phyloP scores from a whole-genome alignment of 805 yeast genomes.

The Ogataea paraovalis region DNA sequence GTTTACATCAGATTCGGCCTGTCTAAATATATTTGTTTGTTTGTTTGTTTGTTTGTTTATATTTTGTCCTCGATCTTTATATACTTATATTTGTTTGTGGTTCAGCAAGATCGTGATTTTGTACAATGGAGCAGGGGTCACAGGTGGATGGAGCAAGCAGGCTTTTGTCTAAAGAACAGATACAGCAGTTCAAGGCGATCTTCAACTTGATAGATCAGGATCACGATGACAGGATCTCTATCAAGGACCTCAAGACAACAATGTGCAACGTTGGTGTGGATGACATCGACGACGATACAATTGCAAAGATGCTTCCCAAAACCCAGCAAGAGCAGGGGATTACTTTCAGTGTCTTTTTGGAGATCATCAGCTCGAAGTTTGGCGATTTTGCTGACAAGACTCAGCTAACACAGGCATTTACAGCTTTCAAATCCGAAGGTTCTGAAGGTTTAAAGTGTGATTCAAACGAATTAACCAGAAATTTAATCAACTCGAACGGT shows the following conservation, averaged over 20 bases:
- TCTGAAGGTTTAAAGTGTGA: constrained; percentile 41
- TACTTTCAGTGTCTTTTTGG: constrained; percentile 62
- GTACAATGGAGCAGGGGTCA: neutral
- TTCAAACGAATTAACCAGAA: constrained; percentile 43
- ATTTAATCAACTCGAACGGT: constrained; percentile 38
- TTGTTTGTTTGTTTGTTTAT: neutral
- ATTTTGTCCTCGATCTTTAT: too few relatives aligned
- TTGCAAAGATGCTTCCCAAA: constrained; percentile 47
- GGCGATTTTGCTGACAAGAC: constrained; percentile 44
- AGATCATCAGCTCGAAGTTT: constrained; percentile 55
- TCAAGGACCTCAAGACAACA: constrained; percentile 51
- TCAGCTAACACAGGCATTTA: constrained; percentile 57
- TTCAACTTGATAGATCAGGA: constrained; percentile 81
- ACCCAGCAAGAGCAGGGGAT: constrained; percentile 30
- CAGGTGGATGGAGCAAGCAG: constrained; percentile 16
- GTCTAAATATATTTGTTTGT: neutral
- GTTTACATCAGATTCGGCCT: neutral
- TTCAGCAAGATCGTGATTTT: too few relatives aligned
- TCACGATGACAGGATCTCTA: constrained; percentile 62
- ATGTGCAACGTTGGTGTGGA: constrained; percentile 49
- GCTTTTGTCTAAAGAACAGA: constrained; percentile 59
- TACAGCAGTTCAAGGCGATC: constrained; percentile 64
- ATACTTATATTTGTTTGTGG: too few relatives aligned
- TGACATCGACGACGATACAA: constrained; percentile 36
- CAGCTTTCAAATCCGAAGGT: constrained; percentile 39